Evolutionary conservation across 805 yeast genomes (phyloP).

Genomic region (Metschnikowia santaceciliae): DNA sequence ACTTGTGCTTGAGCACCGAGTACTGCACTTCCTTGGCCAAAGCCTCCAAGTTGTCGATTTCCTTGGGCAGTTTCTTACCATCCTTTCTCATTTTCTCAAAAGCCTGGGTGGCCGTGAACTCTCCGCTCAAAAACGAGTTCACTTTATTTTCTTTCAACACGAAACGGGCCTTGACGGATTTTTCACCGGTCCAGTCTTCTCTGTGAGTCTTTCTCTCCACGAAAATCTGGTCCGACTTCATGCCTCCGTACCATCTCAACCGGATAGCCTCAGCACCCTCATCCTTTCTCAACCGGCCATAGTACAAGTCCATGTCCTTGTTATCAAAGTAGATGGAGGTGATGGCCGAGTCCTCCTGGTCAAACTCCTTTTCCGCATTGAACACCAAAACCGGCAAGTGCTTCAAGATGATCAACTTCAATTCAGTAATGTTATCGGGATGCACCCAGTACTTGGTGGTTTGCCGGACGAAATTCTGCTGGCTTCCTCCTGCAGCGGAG

Average conservation of each 20-base stretch:
- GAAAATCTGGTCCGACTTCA: constrained; percentile 86
- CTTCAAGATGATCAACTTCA: constrained; percentile 85
- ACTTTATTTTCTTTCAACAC: constrained; percentile 87
- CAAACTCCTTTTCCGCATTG: constrained; percentile 94
- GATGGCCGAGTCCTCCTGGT: constrained; percentile 90
- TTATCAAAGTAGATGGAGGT: constrained; percentile 96
- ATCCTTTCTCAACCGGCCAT: constrained; percentile 90
- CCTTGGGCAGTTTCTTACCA: constrained; percentile 81
- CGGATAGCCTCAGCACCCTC: constrained; percentile 99
- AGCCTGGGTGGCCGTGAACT: constrained; percentile 80
- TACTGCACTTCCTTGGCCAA: constrained; percentile 93
- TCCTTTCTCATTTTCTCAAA: constrained; percentile 91
- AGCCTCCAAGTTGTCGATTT: constrained; percentile 87
- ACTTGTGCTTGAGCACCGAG: constrained; percentile 73
- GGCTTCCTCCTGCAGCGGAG: constrained; percentile 95
- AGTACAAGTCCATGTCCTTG: constrained; percentile 81
- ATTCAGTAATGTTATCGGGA: constrained; percentile 95
- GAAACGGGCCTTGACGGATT: constrained; percentile 97
- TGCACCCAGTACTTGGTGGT: constrained; percentile 99
- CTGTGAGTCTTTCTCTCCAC: constrained; percentile 98
- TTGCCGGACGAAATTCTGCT: constrained; percentile 97
- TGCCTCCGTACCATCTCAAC: constrained; percentile 98
- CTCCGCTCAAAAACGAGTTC: constrained; percentile 78
- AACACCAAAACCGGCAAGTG: constrained; percentile 96
- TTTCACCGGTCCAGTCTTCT: constrained; percentile 99